A percentile compares a stretch with the other conserved stretches of the same genome.
Conservation (phyloP, 1,284 basidiomycete species). For the Naganishia sp. region DNA sequence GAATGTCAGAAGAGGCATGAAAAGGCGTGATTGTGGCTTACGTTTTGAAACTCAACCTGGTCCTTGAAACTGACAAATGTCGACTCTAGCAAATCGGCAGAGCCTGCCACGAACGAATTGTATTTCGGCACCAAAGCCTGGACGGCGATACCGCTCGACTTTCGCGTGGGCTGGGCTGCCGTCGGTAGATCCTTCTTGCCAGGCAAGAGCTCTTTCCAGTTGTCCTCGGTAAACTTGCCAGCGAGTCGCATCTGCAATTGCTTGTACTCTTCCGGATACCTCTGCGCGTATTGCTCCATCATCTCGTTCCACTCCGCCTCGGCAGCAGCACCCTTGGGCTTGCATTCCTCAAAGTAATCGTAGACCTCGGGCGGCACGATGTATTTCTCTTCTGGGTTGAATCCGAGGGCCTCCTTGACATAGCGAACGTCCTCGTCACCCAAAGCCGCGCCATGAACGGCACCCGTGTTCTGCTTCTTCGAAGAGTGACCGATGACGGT, state of each 20-base stretch:
- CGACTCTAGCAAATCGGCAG: slow-evolving; percentile 48
- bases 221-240: slow-evolving; percentile 36
- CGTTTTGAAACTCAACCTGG: slow-evolving; percentile 48
- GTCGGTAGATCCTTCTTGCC: slow-evolving; percentile 41
- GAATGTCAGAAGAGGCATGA: background rate
- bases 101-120: slow-evolving; percentile 44
- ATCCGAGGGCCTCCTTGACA: slow-evolving; percentile 46
- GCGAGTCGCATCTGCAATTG: slow-evolving; percentile 42
- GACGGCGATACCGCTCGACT: slow-evolving; percentile 46
- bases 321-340: slow-evolving; percentile 37
- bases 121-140: slow-evolving; percentile 42
- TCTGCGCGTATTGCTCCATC: slow-evolving; percentile 38
- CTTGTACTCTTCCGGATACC: slow-evolving; percentile 40
- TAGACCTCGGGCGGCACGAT: slow-evolving; percentile 41
- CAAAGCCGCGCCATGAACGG: slow-evolving; percentile 46
- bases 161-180: slow-evolving; percentile 42
- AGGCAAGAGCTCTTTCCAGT: slow-evolving; percentile 43
- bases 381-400: slow-evolving; percentile 44
- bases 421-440: slow-evolving; percentile 47
- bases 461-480: slow-evolving; percentile 40
- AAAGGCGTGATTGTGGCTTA: slow-evolving; percentile 9
- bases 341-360: slow-evolving; percentile 45
- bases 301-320: slow-evolving; percentile 46
- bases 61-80: slow-evolving; percentile 48
- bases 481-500: slow-evolving; percentile 51